phyloP scores from a whole-genome alignment of 2,329 filamentous ascomycete genomes.

The Alternaria metachromatica region DNA sequence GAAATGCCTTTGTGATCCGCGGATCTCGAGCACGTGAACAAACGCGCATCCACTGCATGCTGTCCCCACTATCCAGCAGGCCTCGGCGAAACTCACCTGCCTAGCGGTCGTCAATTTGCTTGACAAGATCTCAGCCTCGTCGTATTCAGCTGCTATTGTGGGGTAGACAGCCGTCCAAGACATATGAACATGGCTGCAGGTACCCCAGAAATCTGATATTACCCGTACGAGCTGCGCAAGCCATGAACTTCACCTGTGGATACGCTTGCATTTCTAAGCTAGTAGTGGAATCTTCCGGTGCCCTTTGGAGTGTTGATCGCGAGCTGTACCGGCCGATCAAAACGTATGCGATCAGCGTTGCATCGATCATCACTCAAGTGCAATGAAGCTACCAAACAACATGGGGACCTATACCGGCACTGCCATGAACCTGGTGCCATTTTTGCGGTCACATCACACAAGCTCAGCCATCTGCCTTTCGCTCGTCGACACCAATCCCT shows the following conservation, averaged over 20 bases:
- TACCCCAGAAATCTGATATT: slow-evolving; percentile 24
- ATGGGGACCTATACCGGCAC: neutral
- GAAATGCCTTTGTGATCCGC: neutral
- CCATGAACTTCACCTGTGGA: neutral
- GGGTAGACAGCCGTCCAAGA: slow-evolving; percentile 22
- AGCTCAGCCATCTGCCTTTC: neutral
- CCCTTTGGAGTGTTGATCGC: neutral
- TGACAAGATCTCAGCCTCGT: slow-evolving; percentile 1
- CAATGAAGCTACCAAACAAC: neutral
- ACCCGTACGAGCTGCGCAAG: slow-evolving; percentile 30
- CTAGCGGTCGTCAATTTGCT: neutral
- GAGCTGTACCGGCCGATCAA: neutral
- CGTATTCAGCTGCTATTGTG: slow-evolving; percentile 18
- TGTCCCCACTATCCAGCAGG: neutral
- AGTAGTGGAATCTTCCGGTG: neutral
- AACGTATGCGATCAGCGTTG: slow-evolving; percentile 14
- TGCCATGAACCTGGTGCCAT: neutral
- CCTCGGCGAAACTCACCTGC: neutral
- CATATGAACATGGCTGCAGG: slow-evolving; percentile 1
- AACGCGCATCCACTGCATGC: neutral
- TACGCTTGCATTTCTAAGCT: neutral
- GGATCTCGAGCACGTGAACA: neutral
- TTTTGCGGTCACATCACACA: neutral
- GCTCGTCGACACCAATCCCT: neutral
- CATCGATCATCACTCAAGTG: slow-evolving; percentile 2